These are phyloP conservation scores for Vanrija sp. DNA, from an alignment of 1,284 basidiomycete species.

Conservation along the genomic window DNA sequence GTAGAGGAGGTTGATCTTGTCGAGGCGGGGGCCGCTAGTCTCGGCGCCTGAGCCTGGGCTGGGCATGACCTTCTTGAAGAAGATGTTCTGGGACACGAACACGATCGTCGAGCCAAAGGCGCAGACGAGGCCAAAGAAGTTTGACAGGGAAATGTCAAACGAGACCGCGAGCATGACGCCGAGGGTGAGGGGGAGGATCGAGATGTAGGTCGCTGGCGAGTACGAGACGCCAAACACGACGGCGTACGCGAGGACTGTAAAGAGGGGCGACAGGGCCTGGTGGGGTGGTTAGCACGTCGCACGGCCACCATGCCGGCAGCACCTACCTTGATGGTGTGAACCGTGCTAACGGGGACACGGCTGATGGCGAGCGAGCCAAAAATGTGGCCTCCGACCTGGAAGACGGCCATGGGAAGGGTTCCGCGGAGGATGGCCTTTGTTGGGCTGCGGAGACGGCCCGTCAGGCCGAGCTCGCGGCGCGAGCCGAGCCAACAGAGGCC, in stretches of 20 bases:
- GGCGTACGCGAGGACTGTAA: slow-evolving; percentile 93
- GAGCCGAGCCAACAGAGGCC: slow-evolving; percentile 75
- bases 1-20: slow-evolving; percentile 94
- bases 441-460: slow-evolving; percentile 60
- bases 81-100: slow-evolving; percentile 97
- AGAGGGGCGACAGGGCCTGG: slow-evolving; percentile 90
- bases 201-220: slow-evolving; percentile 83
- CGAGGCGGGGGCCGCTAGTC: slow-evolving; percentile 59
- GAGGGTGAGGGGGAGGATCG: slow-evolving; percentile 86
- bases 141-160: slow-evolving; percentile 82
- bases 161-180: slow-evolving; percentile 98
- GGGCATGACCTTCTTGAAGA: slow-evolving; percentile 98
- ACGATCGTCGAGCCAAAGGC: slow-evolving; percentile 92
- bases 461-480: slow-evolving; percentile 60
- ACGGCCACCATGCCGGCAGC: too few relatives aligned
- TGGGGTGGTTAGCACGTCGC: slow-evolving; percentile 1
- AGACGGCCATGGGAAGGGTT: slow-evolving; percentile 88
- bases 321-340: slow-evolving; percentile 95
- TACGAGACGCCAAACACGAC: slow-evolving; percentile 90
- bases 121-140: slow-evolving; percentile 75
- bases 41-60: slow-evolving; percentile 51
- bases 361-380: slow-evolving; percentile 96
- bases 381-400: slow-evolving; percentile 91
- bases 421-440: slow-evolving; percentile 67
- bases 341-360: slow-evolving; percentile 91